These are phyloP conservation scores for Herpotrichia juniperi DNA, from an alignment of 2,329 filamentous ascomycete genomes.

Conservation along the genomic window DNA sequence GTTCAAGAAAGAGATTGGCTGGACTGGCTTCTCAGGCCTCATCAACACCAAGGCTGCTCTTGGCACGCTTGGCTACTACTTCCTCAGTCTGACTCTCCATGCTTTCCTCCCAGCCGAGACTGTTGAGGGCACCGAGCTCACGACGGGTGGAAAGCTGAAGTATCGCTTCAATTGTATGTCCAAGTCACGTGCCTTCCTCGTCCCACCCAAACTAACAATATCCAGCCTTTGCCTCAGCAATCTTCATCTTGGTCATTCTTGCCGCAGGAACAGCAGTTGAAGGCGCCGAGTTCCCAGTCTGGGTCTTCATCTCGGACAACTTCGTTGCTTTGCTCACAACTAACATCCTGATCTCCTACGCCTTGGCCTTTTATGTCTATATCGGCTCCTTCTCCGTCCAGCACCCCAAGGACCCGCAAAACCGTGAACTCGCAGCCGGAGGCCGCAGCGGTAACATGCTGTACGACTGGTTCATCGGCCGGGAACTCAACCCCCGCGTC, in stretches of 20 bases:
- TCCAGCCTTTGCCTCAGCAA: conserved; percentile 75
- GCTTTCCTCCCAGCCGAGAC: conserved; percentile 76
- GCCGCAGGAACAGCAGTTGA: conserved; percentile 76
- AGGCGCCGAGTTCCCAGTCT: conserved; percentile 83
- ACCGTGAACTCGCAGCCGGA: conserved; percentile 80
- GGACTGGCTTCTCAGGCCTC: conserved; percentile 77
- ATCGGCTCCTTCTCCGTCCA: conserved; percentile 81
- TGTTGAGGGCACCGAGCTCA: conserved; percentile 72
- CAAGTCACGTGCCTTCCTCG: conserved; percentile 17
- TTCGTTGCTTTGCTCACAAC: conserved; percentile 84
- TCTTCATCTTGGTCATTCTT: conserved; percentile 73
- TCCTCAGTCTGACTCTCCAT: conserved; percentile 76
- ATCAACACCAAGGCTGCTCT: conserved; percentile 71
- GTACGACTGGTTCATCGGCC: conserved; percentile 97
- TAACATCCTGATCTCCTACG: conserved; percentile 78
- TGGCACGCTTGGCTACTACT: conserved; percentile 79
- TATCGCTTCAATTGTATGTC: conserved; percentile 72
- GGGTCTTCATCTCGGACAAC: conserved; percentile 93
- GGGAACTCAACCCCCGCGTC: conserved; percentile 89
- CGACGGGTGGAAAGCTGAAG: conserved; percentile 74
- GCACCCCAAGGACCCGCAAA: conserved; percentile 68
- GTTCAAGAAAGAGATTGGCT: conserved; percentile 81
- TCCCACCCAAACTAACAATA: conserved; percentile 13
- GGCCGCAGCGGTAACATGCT: conserved; percentile 83
- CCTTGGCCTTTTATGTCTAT: conserved; percentile 79